Percentiles rank a stretch among this genome's conserved stretches.
These are phyloP conservation scores for Fusarium sp. DNA, from an alignment of 2,329 filamentous ascomycete species.

Conservation along the genomic window DNA sequence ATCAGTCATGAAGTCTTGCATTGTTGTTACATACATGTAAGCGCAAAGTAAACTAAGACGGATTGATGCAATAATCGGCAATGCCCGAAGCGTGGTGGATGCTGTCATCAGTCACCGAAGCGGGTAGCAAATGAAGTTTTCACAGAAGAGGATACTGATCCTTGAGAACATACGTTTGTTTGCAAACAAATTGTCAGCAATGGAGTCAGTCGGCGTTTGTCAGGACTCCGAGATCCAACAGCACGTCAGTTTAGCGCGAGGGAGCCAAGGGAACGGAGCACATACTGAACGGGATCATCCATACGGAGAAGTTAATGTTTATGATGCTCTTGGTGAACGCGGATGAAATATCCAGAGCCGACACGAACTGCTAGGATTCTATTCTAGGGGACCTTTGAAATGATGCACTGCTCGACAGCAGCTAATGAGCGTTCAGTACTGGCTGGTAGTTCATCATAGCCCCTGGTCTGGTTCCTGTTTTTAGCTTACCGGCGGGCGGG, in stretches of 20 bases:
- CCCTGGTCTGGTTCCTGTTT: constrained; percentile 38
- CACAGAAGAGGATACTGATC: neutral
- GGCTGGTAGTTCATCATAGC: constrained; percentile 28
- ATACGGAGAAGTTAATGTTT: neutral
- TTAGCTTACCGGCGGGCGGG: constrained; percentile 37
- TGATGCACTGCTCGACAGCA: constrained; percentile 12
- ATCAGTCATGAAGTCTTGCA: constrained; percentile 3
- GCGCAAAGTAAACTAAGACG: constrained; percentile 5
- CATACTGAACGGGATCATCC: constrained; percentile 9
- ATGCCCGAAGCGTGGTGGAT: constrained; percentile 6
- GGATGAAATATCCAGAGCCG: constrained; percentile 11
- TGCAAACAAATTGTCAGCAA: constrained; percentile 19
- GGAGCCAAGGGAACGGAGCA: constrained; percentile 22
- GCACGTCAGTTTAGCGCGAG: constrained; percentile 13
- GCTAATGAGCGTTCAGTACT: constrained; percentile 18
- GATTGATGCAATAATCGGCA: constrained; percentile 17
- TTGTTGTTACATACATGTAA: constrained; percentile 25
- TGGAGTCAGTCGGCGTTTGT: constrained; percentile 4
- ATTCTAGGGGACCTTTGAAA: constrained; percentile 32
- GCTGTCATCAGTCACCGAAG: constrained; percentile 19
- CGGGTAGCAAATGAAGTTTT: constrained; percentile 8
- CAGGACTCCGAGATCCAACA: constrained; percentile 12
- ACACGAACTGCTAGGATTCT: constrained; percentile 22
- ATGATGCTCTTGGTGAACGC: constrained; percentile 3
- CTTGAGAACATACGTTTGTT: constrained; percentile 9